Conservation (phyloP, 2,329 filamentous ascomycete species). For the Teratosphaeria gauchensis region DNA sequence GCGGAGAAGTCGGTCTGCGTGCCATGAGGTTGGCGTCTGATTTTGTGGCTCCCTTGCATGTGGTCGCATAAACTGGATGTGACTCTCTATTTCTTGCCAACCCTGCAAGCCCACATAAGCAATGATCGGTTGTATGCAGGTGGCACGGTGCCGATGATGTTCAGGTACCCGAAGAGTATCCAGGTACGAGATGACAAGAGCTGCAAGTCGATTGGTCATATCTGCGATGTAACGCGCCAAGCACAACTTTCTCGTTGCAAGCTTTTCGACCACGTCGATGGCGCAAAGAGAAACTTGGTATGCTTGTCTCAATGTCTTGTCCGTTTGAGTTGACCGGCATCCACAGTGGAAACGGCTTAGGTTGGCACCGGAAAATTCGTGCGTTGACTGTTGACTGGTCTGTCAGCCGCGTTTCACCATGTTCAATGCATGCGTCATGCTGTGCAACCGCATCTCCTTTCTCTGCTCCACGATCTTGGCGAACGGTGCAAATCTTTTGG, state of each 20-base stretch:
- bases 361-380: neutral
- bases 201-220: neutral
- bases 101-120: neutral
- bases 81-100: neutral
- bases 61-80: neutral
- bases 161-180: neutral
- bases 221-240: neutral
- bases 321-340: neutral
- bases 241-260: neutral
- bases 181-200: neutral
- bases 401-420: neutral
- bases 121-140: neutral
- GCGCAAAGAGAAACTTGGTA: neutral
- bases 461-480: neutral
- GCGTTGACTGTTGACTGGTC: neutral
- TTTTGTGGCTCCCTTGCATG: neutral
- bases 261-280: neutral
- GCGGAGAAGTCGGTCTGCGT: neutral
- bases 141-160: neutral
- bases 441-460: neutral
- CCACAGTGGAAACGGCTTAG: neutral
- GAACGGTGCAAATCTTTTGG: neutral
- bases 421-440: neutral
- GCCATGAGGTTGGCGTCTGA: neutral
- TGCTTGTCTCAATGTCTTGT: neutral